Evolutionary conservation across 1,284 basidiomycete species (phyloP), one percentile per base, ranked within the genome.

Genomic region (Leccinum cinnamomeum): DNA sequence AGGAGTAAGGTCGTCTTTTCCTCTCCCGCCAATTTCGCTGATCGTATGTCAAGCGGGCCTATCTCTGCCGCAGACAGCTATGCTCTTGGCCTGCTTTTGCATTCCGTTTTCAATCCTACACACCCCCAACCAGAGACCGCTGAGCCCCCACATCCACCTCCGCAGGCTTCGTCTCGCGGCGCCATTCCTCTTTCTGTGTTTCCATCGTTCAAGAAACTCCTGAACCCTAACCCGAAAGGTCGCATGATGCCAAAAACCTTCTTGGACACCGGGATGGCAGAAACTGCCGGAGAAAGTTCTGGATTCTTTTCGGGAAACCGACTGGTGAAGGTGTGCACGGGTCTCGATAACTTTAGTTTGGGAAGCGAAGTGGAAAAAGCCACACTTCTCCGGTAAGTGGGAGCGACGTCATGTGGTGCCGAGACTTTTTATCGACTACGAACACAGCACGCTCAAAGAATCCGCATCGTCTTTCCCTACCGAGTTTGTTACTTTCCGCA

Each of bases 231-330:
- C 73, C 85, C 92, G 0, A 91, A 89, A 70, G 84, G 86, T 0
- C 85, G 97, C 23, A 79, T 95, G 68, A 85, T 89, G 0, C 83
- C 91, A 0, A 90, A 91, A 66, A 80, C 80, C 3, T 94, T 98
- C 74, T 81, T 97, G 12, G 87, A 92, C 35, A 80, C 89, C 35
- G 93, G 93, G 3, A 92, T 94, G 85, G 82, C 86, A 3, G 84
- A 89, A 58, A 82, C 81, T 1, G 76, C 77, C 0, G 80, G 79
- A 2, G 82, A 83, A 50, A 78, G 79, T 7, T 72, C 81, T 0
- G 95, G 95, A 0, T 98, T 97, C 77, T 98, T 98, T 77, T 79
- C 83, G 2, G 81, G 82, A 30, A 99, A 99, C 75, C 83, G 87
- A 25, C 82, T 99, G 5, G 90, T 96, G 50, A 89, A 90, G 72